These are phyloP conservation scores for Exophiala sideris DNA, from an alignment of 2,329 filamentous ascomycete genomes.

Conservation along the genomic window DNA sequence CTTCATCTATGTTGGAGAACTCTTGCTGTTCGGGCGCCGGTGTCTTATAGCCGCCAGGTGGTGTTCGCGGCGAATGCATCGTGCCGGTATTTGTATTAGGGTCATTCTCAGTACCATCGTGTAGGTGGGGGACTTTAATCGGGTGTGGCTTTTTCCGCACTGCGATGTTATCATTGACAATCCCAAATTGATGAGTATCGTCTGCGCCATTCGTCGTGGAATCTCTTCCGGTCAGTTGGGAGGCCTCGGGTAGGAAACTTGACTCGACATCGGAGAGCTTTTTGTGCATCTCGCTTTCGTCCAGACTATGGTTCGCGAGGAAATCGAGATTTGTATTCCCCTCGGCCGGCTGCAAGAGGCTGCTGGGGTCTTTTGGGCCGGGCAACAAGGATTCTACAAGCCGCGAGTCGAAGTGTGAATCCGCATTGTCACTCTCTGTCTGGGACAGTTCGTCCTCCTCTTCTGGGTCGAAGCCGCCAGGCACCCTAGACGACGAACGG, in stretches of 20 bases:
- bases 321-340: conserved; percentile 16
- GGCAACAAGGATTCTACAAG: conserved; percentile 19
- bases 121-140: conserved; percentile 12
- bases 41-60: conserved; percentile 31
- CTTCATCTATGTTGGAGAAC: conserved; percentile 20
- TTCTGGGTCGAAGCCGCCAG: conserved; percentile 36
- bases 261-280: conserved; percentile 62
- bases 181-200: conserved; percentile 44
- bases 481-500: conserved; percentile 30
- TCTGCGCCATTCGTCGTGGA: conserved; percentile 35
- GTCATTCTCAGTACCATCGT: conserved; percentile 14
- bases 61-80: conserved; percentile 27
- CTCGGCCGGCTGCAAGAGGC: conserved; percentile 22
- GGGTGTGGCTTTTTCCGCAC: conserved; percentile 21
- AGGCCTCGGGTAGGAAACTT: conserved; percentile 58
- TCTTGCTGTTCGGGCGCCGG: conserved; percentile 28
- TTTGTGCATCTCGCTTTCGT: conserved; percentile 58
- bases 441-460: conserved; percentile 25
- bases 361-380: conserved; percentile 23
- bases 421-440: conserved; percentile 16
- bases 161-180: conserved; percentile 30
- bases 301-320: conserved; percentile 39
- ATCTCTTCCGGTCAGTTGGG: conserved; percentile 35
- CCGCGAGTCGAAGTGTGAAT: conserved; percentile 12
- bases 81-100: background rate